Conservation (phyloP, 1,139 yeast genomes). For the Kluyveromyces marxianus region DNA sequence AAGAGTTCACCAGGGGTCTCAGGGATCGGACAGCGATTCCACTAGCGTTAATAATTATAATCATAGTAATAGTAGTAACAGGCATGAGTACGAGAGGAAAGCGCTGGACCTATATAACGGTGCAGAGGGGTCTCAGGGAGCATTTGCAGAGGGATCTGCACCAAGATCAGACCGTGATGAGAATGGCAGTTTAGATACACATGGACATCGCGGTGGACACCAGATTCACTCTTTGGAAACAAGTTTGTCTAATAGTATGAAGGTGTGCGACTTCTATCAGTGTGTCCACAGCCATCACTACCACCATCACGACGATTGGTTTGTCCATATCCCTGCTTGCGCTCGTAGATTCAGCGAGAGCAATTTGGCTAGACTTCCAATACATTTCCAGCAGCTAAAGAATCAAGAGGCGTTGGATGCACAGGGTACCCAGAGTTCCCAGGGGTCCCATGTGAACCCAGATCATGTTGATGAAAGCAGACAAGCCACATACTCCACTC, state of each 20-base stretch:
- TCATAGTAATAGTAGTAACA: no score
- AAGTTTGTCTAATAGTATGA: slow-evolving; percentile 9
- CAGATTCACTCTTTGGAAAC: neutral
- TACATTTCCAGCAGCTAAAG: neutral
- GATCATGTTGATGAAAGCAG: no score
- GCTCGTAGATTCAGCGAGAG: slow-evolving; percentile 10
- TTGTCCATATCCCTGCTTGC: neutral
- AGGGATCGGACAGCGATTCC: neutral
- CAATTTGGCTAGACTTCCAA: slow-evolving; percentile 1
- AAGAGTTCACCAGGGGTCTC: slow-evolving; percentile 1
- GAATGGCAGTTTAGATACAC: no score
- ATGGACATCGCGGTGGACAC: neutral
- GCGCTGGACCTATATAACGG: neutral
- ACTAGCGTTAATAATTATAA: no score
- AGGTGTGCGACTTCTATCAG: slow-evolving; percentile 16
- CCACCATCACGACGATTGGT: slow-evolving; percentile 5
- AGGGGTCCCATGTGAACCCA: no score
- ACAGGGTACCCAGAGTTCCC: neutral
- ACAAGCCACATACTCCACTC: no score
- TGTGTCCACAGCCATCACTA: slow-evolving; percentile 12
- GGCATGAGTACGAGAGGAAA: neutral
- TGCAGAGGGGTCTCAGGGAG: neutral
- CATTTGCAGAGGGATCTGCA: neutral
- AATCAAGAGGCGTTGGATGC: neutral
- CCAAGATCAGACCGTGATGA: no score